Evolutionary conservation across 1,284 basidiomycete species (phyloP).

Genomic region (Ganoderma boninense): DNA sequence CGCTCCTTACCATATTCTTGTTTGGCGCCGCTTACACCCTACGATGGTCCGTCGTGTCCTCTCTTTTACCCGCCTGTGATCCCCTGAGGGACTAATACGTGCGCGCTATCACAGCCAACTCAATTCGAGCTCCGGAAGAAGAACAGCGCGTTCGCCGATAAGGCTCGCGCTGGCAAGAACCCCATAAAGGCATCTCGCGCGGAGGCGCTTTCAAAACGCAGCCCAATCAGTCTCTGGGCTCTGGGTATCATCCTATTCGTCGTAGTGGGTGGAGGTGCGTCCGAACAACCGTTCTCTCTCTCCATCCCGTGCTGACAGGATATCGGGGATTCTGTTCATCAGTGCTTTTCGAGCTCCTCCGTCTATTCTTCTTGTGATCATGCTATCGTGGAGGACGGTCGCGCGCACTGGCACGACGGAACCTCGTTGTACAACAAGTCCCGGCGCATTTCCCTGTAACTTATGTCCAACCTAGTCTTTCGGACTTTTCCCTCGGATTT

Average conservation of each 20-base stretch:
- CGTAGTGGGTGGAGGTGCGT: slow-evolving; percentile 78
- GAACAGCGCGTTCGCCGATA: slow-evolving; percentile 80
- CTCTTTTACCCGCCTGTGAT: background rate
- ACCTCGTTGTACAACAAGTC: slow-evolving; percentile 36
- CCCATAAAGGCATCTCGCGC: slow-evolving; percentile 75
- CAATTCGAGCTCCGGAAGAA: slow-evolving; percentile 82
- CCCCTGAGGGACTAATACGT: slow-evolving; percentile 1
- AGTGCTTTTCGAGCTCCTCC: slow-evolving; percentile 79
- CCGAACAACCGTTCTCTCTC: background rate
- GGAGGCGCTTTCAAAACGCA: slow-evolving; percentile 72
- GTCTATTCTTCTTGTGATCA: slow-evolving; percentile 68
- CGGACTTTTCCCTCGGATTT: too few species aligned
- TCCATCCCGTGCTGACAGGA: slow-evolving; percentile 8
- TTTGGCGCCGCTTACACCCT: slow-evolving; percentile 2
- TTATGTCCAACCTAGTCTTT: slow-evolving; percentile 29
- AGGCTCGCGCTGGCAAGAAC: slow-evolving; percentile 76
- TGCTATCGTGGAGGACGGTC: slow-evolving; percentile 15
- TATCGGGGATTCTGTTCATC: slow-evolving; percentile 1
- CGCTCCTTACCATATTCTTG: slow-evolving; percentile 29
- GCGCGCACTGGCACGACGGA: slow-evolving; percentile 19
- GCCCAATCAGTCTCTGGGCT: slow-evolving; percentile 76
- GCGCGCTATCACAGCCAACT: slow-evolving; percentile 46
- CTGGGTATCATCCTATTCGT: slow-evolving; percentile 75
- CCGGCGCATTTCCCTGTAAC: slow-evolving; percentile 22
- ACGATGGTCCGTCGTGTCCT: slow-evolving; percentile 43